These are phyloP conservation scores for Alternaria infectoria DNA, from an alignment of 2,329 filamentous ascomycete species.

Conservation along the genomic window DNA sequence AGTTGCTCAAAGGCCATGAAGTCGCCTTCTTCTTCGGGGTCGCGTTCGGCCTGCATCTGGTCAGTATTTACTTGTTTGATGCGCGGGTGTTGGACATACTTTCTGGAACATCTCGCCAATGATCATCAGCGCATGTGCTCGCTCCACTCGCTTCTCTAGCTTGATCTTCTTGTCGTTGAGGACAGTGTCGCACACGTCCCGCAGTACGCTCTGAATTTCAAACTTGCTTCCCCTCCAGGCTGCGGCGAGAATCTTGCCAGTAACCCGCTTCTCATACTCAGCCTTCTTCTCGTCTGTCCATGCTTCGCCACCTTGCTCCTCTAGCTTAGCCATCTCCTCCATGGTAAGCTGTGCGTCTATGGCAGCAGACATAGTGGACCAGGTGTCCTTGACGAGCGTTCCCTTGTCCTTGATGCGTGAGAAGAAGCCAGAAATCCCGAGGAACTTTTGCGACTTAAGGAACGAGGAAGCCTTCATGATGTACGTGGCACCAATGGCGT, in stretches of 20 bases:
- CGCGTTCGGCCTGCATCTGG: conserved; percentile 73
- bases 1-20: conserved; percentile 99
- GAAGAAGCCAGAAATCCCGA: conserved; percentile 95
- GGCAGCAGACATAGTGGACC: conserved; percentile 94
- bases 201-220: conserved; percentile 93
- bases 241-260: conserved; percentile 95
- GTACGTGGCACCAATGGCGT: conserved; percentile 93
- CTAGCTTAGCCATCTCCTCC: conserved; percentile 97
- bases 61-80: background rate
- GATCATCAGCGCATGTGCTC: conserved; percentile 86
- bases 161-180: conserved; percentile 80
- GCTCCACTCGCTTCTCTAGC: conserved; percentile 84
- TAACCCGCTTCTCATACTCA: conserved; percentile 94
- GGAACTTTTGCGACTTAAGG: conserved; percentile 94
- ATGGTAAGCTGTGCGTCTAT: conserved; percentile 98
- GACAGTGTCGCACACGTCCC: conserved; percentile 91
- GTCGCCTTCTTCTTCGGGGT: conserved; percentile 95
- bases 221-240: conserved; percentile 97
- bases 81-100: conserved; percentile 59
- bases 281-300: conserved; percentile 98
- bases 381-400: conserved; percentile 95
- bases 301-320: conserved; percentile 92
- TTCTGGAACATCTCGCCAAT: conserved; percentile 88
- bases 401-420: conserved; percentile 95
- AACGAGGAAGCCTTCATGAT: conserved; percentile 84